Base-by-base conservation (phyloP, 2,329 filamentous ascomycete genomes). In the Aspergillus candidus region DNA sequence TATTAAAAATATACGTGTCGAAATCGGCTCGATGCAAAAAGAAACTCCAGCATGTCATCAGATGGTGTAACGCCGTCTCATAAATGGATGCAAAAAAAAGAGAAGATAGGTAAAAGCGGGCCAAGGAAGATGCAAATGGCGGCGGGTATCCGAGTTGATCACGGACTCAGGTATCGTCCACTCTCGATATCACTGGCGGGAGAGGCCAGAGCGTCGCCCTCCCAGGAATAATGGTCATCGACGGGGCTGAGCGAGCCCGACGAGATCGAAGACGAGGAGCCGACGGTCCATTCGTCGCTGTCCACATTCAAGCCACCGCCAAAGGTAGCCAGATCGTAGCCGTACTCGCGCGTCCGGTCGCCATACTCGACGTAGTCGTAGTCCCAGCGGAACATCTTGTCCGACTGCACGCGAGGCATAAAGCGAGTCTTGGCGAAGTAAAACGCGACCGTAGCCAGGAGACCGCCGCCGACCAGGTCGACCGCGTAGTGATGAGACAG, bases 401-500 rank as follows among this genome's bases (percentile, higher is more conserved):
- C 89, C 40, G 77, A 68, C 67, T 96, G 91, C 47, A 87, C 76
- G 48, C 85, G 82, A 4, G 91, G 90, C 35, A 97, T 70, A 72
- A 88, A 95, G 47, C 83, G 82, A 34, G 83, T 79, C 61, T 87
- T 86, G 44, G 86, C 80, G 49, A 88, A 80, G 70, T 91, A 94
- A 74, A 88, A 97, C 46, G 85, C 82, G 40, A 85, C 73, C 11
- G 83, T 83, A 17, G 88, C 85, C 47, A 88, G 68, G 40, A 95
- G 74, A 63, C 84, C 88, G 55, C 91, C 91, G 31, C 80, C 88
- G 18, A 96, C 88, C 40, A 97, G 75, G 66, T 97, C 91, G 33
- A 97, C 86, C 29, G 90, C 91, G 64, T 97, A 97, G 72, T 97
- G 91, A 69, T 97, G 91, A 60, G 88, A 94, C 41, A 97, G 79